phyloP scores from a whole-genome alignment of 345 rosid genomes.

The Camelina laxa region DNA sequence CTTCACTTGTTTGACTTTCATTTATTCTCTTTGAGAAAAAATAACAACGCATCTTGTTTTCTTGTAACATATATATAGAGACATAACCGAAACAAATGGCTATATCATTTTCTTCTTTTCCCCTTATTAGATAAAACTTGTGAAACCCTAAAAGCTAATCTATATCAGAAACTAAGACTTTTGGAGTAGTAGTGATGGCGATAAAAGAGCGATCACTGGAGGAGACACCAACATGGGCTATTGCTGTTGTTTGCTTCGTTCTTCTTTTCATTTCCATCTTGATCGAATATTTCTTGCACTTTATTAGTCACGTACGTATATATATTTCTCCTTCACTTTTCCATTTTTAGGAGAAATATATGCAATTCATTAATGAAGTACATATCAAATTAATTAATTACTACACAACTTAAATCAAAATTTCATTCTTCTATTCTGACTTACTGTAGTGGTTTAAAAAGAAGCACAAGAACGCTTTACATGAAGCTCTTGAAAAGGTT shows the following conservation, averaged over 20 bases:
- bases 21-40: conserved; percentile 5
- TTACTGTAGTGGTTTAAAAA: conserved; percentile 65
- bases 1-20: conserved; percentile 41
- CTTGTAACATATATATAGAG: conserved; percentile 24
- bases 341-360: neutral
- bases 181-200: conserved; percentile 29
- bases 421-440: neutral
- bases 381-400: neutral
- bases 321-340: neutral
- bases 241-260: conserved; percentile 79
- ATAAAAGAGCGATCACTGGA: conserved; percentile 56
- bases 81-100: conserved; percentile 26
- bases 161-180: conserved; percentile 9
- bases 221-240: conserved; percentile 91
- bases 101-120: conserved; percentile 22
- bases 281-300: conserved; percentile 71
- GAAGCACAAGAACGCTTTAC: conserved; percentile 64
- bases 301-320: conserved; percentile 54
- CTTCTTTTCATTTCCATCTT: conserved; percentile 69
- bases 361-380: neutral
- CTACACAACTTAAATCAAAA: neutral
- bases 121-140: conserved; percentile 23
- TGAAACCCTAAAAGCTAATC: conserved; percentile 20
- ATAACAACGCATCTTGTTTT: conserved; percentile 16
- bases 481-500: conserved; percentile 88